These are phyloP conservation scores for Leccinum longicurvipes DNA, from an alignment of 768 basidiomycete species.

Conservation along the genomic window DNA sequence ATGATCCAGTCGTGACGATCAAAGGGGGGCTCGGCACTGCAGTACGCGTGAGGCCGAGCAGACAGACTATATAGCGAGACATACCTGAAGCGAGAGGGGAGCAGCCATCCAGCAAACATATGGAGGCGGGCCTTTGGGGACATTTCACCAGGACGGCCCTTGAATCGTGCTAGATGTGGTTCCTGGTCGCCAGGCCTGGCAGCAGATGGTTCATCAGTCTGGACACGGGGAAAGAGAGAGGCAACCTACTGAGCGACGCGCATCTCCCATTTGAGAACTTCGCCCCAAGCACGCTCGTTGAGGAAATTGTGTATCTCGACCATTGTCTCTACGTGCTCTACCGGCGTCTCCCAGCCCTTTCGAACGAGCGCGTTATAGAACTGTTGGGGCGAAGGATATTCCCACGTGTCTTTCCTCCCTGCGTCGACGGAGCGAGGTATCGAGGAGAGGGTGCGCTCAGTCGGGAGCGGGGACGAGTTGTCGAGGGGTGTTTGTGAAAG, in stretches of 20 bases:
- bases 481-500: constrained; percentile 64
- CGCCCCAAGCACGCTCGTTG: constrained; percentile 95
- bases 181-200: constrained; percentile 53
- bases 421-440: constrained; percentile 66
- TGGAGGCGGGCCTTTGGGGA: constrained; percentile 92
- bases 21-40: constrained; percentile 87
- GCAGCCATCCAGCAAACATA: constrained; percentile 82
- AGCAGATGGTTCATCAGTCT: constrained; percentile 1
- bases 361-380: constrained; percentile 96
- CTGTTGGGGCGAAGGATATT: constrained; percentile 96
- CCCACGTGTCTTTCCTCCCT: constrained; percentile 55
- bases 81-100: constrained; percentile 89
- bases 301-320: constrained; percentile 98
- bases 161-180: constrained; percentile 77
- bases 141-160: constrained; percentile 86
- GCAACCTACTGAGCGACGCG: constrained; percentile 35
- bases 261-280: constrained; percentile 92
- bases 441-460: constrained; percentile 71
- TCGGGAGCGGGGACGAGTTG: constrained; percentile 62
- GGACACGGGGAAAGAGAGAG: not conserved
- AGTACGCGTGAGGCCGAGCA: constrained; percentile 2
- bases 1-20: constrained; percentile 99
- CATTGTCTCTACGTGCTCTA: constrained; percentile 95
- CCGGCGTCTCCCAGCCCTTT: constrained; percentile 97
- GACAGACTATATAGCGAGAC: constrained; percentile 24